phyloP scores from a whole-genome alignment of 352 stramenopile species.

The Pythium aristosporum region DNA sequence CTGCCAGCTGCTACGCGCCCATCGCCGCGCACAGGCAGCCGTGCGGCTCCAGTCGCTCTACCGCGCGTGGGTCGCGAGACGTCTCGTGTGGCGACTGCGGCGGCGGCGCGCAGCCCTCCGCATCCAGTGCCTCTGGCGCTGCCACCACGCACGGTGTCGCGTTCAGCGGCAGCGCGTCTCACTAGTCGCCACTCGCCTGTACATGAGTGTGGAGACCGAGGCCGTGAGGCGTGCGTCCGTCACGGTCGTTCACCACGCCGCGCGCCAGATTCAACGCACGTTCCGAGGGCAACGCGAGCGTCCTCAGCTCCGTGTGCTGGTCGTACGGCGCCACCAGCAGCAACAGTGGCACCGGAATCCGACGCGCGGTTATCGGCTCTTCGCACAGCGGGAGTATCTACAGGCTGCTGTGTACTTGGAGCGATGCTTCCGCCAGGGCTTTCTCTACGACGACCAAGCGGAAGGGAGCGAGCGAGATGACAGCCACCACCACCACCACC shows the following conservation, averaged over 20 bases:
- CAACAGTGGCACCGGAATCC: conserved; percentile 51
- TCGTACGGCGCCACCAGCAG: conserved; percentile 36
- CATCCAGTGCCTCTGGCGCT: conserved; percentile 57
- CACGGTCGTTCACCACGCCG: conserved; percentile 28
- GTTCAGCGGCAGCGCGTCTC: conserved; percentile 27
- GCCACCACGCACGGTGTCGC: conserved; percentile 25
- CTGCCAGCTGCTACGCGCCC: conserved; percentile 22
- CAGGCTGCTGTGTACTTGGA: conserved; percentile 53
- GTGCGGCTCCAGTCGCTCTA: conserved; percentile 46
- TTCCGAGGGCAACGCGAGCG: conserved; percentile 44
- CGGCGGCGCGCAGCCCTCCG: conserved; percentile 29
- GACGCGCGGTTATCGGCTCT: conserved; percentile 45
- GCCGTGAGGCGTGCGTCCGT: conserved; percentile 25
- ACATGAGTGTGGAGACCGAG: conserved; percentile 17
- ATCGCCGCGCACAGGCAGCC: conserved; percentile 25
- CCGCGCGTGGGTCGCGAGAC: conserved; percentile 37
- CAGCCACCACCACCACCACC: background rate
- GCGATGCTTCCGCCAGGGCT: conserved; percentile 44
- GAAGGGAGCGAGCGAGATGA: background rate
- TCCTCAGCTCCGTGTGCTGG: conserved; percentile 34
- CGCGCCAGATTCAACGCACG: conserved; percentile 40
- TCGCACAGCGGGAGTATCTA: conserved; percentile 35
- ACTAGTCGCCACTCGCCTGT: conserved; percentile 21
- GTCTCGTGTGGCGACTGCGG: conserved; percentile 29
- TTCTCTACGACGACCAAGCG: conserved; percentile 17